Evolutionary conservation across 148 eudicot genomes (phyloP).

Genomic region (Rhododendron kiyosumense): DNA sequence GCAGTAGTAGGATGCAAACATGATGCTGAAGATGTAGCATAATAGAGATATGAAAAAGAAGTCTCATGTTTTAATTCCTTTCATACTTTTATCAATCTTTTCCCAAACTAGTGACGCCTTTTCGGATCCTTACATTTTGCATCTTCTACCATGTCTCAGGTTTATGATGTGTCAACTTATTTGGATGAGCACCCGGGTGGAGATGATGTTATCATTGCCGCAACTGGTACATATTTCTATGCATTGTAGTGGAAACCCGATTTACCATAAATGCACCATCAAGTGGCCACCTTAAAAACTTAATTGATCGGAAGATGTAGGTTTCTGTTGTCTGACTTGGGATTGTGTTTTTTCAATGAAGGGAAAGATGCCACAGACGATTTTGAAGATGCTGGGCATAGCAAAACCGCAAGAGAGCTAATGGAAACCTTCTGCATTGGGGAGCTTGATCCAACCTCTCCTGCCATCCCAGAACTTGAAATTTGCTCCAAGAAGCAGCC

Average conservation of each 20-base stretch:
- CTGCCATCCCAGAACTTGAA: slow-evolving; percentile 48
- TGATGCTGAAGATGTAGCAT: neutral
- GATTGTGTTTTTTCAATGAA: slow-evolving; percentile 15
- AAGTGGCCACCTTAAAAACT: neutral
- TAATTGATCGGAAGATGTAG: neutral
- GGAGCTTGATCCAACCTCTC: slow-evolving; percentile 59
- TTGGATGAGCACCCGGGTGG: slow-evolving; percentile 96
- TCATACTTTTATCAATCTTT: neutral
- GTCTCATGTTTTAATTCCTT: neutral
- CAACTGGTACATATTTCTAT: slow-evolving; percentile 43
- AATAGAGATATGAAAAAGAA: neutral
- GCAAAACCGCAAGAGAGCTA: slow-evolving; percentile 66
- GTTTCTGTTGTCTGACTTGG: neutral
- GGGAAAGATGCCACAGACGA: slow-evolving; percentile 94
- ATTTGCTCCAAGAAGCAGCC: slow-evolving; percentile 28
- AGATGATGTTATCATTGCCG: slow-evolving; percentile 69
- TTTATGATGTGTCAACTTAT: slow-evolving; percentile 85
- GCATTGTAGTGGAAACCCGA: neutral
- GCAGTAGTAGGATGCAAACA: neutral
- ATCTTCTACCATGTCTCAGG: slow-evolving; percentile 35
- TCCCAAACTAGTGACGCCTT: neutral
- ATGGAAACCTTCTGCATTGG: slow-evolving; percentile 74
- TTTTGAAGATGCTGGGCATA: slow-evolving; percentile 95
- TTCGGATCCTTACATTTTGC: neutral
- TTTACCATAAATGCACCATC: neutral